These are phyloP conservation scores for Ceratocystis destructans DNA, from an alignment of 2,329 filamentous ascomycete species.

Conservation along the genomic window DNA sequence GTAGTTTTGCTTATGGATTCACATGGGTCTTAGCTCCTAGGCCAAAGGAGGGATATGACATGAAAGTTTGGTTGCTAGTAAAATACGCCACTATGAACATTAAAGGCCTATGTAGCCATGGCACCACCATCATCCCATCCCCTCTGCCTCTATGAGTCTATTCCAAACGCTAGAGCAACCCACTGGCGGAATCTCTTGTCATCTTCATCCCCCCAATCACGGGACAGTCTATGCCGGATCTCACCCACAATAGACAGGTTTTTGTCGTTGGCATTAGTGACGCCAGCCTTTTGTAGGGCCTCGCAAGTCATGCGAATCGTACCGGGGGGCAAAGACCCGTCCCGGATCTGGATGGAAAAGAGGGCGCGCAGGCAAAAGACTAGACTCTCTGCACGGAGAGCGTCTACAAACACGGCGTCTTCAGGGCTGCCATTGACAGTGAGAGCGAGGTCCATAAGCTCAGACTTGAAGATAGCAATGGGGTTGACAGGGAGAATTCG, in stretches of 20 bases:
- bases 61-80: not conserved
- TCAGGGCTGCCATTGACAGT: not conserved
- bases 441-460: constrained; percentile 8
- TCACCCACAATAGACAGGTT: not conserved
- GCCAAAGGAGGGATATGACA: no score
- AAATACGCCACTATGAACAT: not conserved
- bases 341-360: not conserved
- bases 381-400: not conserved
- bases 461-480: constrained; percentile 2
- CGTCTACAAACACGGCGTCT: not conserved
- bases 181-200: constrained; percentile 1
- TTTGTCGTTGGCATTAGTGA: not conserved
- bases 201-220: constrained; percentile 4
- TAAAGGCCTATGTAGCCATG: not conserved
- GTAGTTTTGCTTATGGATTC: no score
- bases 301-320: not conserved
- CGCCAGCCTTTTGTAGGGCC: not conserved
- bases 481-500: constrained; percentile 3
- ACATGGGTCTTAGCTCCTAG: no score
- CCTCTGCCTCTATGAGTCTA: not conserved
- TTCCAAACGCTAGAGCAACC: constrained; percentile 1
- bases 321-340: not conserved
- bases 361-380: not conserved
- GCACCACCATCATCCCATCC: not conserved
- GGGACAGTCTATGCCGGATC: not conserved